phyloP scores from a whole-genome alignment of 257 asterid species.

The Forsythia viridissima region DNA sequence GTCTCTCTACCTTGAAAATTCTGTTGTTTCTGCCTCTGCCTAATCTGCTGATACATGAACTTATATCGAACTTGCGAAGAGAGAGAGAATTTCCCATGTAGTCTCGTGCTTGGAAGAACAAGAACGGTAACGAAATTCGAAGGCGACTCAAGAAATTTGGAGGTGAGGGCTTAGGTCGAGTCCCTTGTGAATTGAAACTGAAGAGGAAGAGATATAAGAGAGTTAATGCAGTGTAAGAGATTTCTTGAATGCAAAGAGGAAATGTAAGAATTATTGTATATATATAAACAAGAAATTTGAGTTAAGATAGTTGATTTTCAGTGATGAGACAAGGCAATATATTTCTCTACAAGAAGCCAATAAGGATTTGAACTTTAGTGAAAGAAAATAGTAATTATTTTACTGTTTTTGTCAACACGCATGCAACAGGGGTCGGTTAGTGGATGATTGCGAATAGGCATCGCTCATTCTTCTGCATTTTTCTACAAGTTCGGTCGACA shows the following conservation, averaged over 20 bases:
- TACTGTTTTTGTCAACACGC: conserved; percentile 40
- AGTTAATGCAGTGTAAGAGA: neutral
- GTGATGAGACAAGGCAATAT: conserved; percentile 7
- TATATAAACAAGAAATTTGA: neutral
- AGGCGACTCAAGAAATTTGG: too few species aligned
- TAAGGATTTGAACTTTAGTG: neutral
- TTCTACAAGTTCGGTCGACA: too few species aligned
- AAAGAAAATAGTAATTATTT: conserved; percentile 1
- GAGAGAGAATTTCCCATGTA: conserved; percentile 31
- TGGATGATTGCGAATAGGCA: conserved; percentile 43
- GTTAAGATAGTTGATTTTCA: conserved; percentile 9
- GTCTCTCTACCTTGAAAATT: conserved; percentile 30
- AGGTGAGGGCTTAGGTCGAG: neutral
- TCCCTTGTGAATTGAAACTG: neutral
- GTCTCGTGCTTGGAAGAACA: neutral
- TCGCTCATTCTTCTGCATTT: conserved; percentile 21
- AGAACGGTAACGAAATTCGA: too few species aligned
- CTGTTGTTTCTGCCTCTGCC: conserved; percentile 15
- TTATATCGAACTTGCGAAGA: neutral
- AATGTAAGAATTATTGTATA: conserved; percentile 1
- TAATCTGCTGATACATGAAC: conserved; percentile 19
- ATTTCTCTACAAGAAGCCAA: neutral
- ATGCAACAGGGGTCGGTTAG: conserved; percentile 43
- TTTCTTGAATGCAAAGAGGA: conserved; percentile 12
- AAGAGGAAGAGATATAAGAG: neutral